Evolutionary conservation across 805 yeast species (phyloP), one percentile per base, ranked within the genome.

Genomic region (Grigorovia humatica): DNA sequence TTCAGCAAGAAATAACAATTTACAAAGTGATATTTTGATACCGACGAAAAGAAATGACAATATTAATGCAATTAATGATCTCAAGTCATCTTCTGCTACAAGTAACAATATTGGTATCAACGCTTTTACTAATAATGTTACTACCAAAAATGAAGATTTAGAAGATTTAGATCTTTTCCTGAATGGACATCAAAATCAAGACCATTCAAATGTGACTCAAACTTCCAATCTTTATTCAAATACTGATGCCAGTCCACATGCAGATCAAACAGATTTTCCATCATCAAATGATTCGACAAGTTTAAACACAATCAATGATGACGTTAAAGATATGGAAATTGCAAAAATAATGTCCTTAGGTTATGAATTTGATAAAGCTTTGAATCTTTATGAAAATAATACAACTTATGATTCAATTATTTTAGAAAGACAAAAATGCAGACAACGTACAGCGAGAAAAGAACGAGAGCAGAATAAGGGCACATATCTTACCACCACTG

Each of bases 261-360:
- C 27, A 23, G 27, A 23, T 23, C 27, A 23, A 23, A 23, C 27
- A 4, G 27, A 23, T 23, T 8, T 13, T 8, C 8, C 38, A 11
- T 8, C 38, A 11, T 32, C 38, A 32, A 35, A 12, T 30, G 27
- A 32, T 32, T 43, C 17, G 11, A 27, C 15, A 40, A 55, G 17
- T 29, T 46, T 2, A 13, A 38, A 18, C 27, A 45, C 3, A 13
- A 38, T 42, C 5, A 63, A 64, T 3, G 69, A 66, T 51, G 69
- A 66, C 48, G 64, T 64, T 2, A 62, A 55, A 48, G 70, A 66
- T 52, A 64, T 65, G 69, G 69, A 66, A 51, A 58, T 66, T 11
- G 69, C 70, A 1, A 58, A 55, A 48, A 48, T 66, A 46, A 66
- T 66, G 70, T 66, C 70, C 0, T 52, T 66, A 45, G 68, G 63